These are phyloP conservation scores for Dendrobium catenatum DNA, from an alignment of 106 monocot genomes.

Conservation along the genomic window DNA sequence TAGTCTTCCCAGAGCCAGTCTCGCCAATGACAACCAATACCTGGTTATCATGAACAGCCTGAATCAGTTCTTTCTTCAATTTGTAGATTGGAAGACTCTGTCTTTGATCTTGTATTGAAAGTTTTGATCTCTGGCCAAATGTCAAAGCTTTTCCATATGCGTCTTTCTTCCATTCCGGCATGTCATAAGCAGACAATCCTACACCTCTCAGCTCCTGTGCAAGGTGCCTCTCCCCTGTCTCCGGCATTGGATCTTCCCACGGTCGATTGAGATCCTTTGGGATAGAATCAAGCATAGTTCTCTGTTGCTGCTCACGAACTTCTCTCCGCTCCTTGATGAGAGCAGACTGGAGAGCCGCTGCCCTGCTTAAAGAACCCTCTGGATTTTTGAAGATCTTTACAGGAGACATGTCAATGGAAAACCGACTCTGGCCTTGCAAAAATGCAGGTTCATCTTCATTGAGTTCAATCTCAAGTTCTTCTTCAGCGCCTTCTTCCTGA, in stretches of 20 bases:
- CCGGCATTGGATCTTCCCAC: slow-evolving; percentile 99
- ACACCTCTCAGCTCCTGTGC: slow-evolving; percentile 94
- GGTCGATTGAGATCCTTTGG: slow-evolving; percentile 97
- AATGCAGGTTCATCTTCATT: slow-evolving; percentile 97
- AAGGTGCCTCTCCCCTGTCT: slow-evolving; percentile 90
- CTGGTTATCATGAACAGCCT: slow-evolving; percentile 91
- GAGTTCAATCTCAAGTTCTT: slow-evolving; percentile 88
- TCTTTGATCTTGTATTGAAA: slow-evolving; percentile 90
- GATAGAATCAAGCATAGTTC: slow-evolving; percentile 94
- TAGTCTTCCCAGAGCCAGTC: slow-evolving; percentile 94
- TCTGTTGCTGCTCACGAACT: slow-evolving; percentile 88
- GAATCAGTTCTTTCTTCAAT: slow-evolving; percentile 87
- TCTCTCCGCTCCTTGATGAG: slow-evolving; percentile 95
- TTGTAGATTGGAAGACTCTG: slow-evolving; percentile 93
- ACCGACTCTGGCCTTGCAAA: slow-evolving; percentile 89
- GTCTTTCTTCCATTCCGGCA: slow-evolving; percentile 99
- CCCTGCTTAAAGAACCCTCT: slow-evolving; percentile 85
- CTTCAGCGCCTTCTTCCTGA: slow-evolving; percentile 89
- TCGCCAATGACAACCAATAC: slow-evolving; percentile 93
- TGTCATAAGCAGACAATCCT: slow-evolving; percentile 91
- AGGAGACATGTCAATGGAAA: slow-evolving; percentile 92
- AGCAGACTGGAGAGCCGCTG: slow-evolving; percentile 89
- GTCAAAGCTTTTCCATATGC: slow-evolving; percentile 94
- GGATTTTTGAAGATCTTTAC: slow-evolving; percentile 98
- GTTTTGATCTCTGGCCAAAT: slow-evolving; percentile 88